These are phyloP conservation scores for Rhizopus sp. DNA, from an alignment of 371 early-diverging fungal species.

Conservation along the genomic window DNA sequence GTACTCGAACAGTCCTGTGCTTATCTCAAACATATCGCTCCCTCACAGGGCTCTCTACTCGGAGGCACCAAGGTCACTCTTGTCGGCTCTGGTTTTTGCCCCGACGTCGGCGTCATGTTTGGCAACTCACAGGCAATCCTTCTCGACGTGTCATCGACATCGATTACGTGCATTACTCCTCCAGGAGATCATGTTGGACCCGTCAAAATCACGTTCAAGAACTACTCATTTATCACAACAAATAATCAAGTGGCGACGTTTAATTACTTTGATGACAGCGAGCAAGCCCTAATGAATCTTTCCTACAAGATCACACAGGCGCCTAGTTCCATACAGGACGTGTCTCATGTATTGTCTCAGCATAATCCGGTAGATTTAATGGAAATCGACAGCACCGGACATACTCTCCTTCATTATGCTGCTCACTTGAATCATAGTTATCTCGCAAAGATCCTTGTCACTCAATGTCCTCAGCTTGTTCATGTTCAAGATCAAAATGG, in stretches of 20 bases:
- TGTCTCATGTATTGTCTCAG: constrained; percentile 4
- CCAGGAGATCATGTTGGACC: constrained; percentile 69
- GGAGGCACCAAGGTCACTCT: constrained; percentile 78
- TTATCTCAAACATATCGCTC: constrained; percentile 18
- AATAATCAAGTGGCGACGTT: constrained; percentile 39
- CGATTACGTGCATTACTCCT: constrained; percentile 76
- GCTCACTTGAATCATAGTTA: constrained; percentile 4
- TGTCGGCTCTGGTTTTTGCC: constrained; percentile 69
- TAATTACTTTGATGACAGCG: constrained; percentile 56
- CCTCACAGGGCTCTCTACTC: constrained; percentile 67
- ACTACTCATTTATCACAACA: constrained; percentile 32
- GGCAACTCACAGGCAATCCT: constrained; percentile 18
- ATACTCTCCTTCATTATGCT: constrained; percentile 26
- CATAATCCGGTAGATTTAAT: background rate
- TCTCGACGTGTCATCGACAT: constrained; percentile 7
- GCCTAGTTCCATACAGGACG: background rate
- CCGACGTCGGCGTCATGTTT: constrained; percentile 48
- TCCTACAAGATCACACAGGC: constrained; percentile 51
- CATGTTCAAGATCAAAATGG: constrained; percentile 25
- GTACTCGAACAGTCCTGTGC: background rate
- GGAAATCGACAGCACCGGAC: constrained; percentile 13
- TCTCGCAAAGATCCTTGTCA: constrained; percentile 5
- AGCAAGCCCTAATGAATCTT: constrained; percentile 74
- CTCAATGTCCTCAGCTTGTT: background rate
- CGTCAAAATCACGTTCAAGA: constrained; percentile 68